Base-by-base conservation (phyloP, 2,329 filamentous ascomycete species). In the Aureobasidium lini region DNA sequence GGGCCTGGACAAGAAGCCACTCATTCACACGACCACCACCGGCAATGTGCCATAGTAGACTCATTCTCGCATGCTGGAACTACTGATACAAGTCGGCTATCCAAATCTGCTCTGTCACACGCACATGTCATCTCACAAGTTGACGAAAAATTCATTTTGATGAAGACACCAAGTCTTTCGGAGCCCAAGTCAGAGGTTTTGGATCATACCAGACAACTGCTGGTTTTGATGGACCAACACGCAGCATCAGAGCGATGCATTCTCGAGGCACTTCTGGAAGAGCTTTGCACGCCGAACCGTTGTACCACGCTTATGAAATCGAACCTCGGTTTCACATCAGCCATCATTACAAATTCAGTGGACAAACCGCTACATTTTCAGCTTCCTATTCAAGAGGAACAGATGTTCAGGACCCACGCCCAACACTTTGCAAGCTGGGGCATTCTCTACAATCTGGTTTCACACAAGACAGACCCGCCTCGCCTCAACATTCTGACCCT, bases 211-310 rank as follows among this genome's bases (percentile, higher is more conserved):
- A 42, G 47, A 64, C 60, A 69, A 50, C 29, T 63, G 1, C 75
- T 97, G 4, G 79, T 95, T 0, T 77, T 96, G 40, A 80, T 96
- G 6, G 94, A 99, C 68, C 94, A 99, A 68, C 94, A 99, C 69
- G 94, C 94, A 0, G 94, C 92, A 3, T 93, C 96, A 69, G 94
- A 99, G 75, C 82, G 94, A 47, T 85, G 88, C 63, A 85, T 86
- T 1, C 81, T 97, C 1, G 94, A 99, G 69, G 70, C 72, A 0
- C 77, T 99, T 1, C 84, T 95, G 69, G 62, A 68, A 28, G 78
- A 83, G 2, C 73, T 88, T 34, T 84, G 79, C 65, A 62, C 62
- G 6, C 69, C 67, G 62, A 6, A 60, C 68, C 34, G 58, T 34
- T 54, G 62, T 15, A 49, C 18, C 31, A 54, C 29, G 23, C 31